A percentile compares a stretch with the other conserved stretches of the same genome.
phyloP scores from a whole-genome alignment of 2,329 filamentous ascomycete genomes.

The Aspergillus ochraceus region DNA sequence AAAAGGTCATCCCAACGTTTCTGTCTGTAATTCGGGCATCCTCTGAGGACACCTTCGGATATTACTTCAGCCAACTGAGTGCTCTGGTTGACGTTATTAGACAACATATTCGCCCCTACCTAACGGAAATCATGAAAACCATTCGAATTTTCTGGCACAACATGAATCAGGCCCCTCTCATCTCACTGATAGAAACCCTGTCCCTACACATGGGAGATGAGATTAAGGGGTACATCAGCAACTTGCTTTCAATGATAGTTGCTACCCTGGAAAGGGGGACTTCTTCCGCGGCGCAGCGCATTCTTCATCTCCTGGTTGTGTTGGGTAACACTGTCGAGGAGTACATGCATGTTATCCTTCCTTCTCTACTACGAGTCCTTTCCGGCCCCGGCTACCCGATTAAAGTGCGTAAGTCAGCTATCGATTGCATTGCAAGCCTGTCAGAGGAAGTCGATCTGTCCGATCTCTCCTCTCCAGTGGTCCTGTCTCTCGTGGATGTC shows the following conservation, averaged over 20 bases:
- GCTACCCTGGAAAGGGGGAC: constrained; percentile 88
- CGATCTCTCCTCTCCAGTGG: constrained; percentile 93
- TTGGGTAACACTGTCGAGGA: constrained; percentile 95
- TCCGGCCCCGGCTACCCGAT: constrained; percentile 81
- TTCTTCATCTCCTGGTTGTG: constrained; percentile 91
- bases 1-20: constrained; percentile 92
- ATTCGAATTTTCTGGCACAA: constrained; percentile 88
- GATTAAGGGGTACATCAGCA: constrained; percentile 93
- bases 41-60: constrained; percentile 77
- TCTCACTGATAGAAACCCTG: constrained; percentile 88
- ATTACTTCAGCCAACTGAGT: constrained; percentile 95
- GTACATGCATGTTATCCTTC: constrained; percentile 98
- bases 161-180: constrained; percentile 78
- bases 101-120: constrained; percentile 89
- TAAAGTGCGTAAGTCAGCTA: constrained; percentile 80
- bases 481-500: constrained; percentile 86
- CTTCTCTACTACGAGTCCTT: constrained; percentile 90
- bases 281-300: constrained; percentile 73
- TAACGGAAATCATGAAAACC: constrained; percentile 81
- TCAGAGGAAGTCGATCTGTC: constrained; percentile 96
- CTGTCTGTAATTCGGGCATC: constrained; percentile 80
- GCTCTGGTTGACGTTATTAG: constrained; percentile 91
- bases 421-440: constrained; percentile 90
- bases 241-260: constrained; percentile 88
- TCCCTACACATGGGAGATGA: constrained; percentile 92